Conservation (phyloP, 495 filamentous ascomycete species). For the Collariella sp. region DNA sequence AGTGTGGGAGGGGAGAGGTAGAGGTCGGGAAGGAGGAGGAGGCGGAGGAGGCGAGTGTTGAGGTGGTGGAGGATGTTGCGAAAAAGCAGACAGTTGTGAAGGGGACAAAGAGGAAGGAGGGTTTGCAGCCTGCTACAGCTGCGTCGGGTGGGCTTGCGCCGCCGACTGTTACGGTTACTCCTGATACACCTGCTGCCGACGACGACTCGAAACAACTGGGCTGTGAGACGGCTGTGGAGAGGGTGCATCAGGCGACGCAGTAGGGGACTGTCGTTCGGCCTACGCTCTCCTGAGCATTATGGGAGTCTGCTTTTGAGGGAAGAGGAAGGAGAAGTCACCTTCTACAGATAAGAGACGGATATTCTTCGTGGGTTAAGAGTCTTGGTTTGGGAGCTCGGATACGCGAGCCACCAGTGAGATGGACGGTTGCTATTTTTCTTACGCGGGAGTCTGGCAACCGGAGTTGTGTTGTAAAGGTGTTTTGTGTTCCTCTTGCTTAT, state of each 20-base stretch:
- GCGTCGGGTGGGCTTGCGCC: constrained; percentile 7
- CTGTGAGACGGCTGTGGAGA: constrained; percentile 22
- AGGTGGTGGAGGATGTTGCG: constrained; percentile 4
- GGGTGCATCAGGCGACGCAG: constrained; percentile 27
- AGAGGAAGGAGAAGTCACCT: neutral
- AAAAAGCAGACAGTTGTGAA: neutral
- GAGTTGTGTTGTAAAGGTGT: too few relatives aligned
- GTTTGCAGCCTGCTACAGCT: neutral
- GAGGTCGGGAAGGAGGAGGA: neutral
- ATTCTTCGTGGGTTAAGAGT: too few relatives aligned
- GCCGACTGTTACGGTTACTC: constrained; percentile 33
- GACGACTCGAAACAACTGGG: constrained; percentile 36
- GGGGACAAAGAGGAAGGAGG: neutral
- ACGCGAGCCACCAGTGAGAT: too few relatives aligned
- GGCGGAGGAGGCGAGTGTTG: neutral
- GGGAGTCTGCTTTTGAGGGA: neutral
- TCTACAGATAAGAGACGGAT: neutral
- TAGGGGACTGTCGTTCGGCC: constrained; percentile 13
- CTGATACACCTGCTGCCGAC: constrained; percentile 30
- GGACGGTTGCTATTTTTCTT: neutral
- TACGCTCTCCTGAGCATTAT: neutral
- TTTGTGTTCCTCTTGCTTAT: too few relatives aligned
- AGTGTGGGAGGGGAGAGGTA: neutral
- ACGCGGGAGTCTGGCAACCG: too few relatives aligned
- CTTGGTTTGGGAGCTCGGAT: neutral